Evolutionary conservation across 495 filamentous ascomycete genomes (phyloP).

Genomic region (Penicillium flavigenum): DNA sequence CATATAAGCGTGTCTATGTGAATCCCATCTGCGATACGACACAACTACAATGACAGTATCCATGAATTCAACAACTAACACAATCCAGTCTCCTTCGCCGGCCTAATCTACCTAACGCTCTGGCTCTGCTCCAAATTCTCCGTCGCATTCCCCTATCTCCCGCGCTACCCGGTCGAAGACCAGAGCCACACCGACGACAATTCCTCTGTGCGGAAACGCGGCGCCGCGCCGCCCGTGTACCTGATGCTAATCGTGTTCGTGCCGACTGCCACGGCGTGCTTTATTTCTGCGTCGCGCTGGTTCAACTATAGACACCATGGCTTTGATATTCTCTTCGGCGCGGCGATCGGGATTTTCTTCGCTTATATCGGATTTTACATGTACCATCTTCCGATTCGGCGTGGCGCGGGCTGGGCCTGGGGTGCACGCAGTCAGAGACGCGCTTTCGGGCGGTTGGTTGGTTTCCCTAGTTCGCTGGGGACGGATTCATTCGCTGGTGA

Average conservation of each 20-base stretch:
- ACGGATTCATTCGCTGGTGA: constrained; percentile 34
- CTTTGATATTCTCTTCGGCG: constrained; percentile 63
- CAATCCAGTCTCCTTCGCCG: constrained; percentile 57
- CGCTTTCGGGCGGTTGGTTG: constrained; percentile 62
- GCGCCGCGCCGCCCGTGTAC: constrained; percentile 56
- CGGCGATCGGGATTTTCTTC: constrained; percentile 53
- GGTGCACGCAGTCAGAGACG: constrained; percentile 39
- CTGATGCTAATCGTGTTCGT: constrained; percentile 57
- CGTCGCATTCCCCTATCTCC: constrained; percentile 61
- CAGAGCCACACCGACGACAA: constrained; percentile 26
- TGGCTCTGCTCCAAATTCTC: constrained; percentile 65
- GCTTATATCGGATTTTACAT: constrained; percentile 60
- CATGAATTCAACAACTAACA: constrained; percentile 6
- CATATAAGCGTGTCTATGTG: neutral
- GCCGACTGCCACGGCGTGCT: constrained; percentile 57
- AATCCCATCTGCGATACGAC: neutral
- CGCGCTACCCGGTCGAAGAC: constrained; percentile 35
- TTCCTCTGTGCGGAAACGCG: constrained; percentile 43
- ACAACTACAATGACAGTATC: neutral
- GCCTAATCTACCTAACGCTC: constrained; percentile 61
- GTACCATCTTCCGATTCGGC: constrained; percentile 67
- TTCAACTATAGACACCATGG: constrained; percentile 63
- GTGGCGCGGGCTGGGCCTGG: constrained; percentile 58
- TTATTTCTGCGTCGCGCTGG: constrained; percentile 62
- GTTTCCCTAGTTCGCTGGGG: constrained; percentile 50